These are phyloP conservation scores for Apiospora sp. DNA, from an alignment of 2,329 filamentous ascomycete genomes.

Conservation along the genomic window DNA sequence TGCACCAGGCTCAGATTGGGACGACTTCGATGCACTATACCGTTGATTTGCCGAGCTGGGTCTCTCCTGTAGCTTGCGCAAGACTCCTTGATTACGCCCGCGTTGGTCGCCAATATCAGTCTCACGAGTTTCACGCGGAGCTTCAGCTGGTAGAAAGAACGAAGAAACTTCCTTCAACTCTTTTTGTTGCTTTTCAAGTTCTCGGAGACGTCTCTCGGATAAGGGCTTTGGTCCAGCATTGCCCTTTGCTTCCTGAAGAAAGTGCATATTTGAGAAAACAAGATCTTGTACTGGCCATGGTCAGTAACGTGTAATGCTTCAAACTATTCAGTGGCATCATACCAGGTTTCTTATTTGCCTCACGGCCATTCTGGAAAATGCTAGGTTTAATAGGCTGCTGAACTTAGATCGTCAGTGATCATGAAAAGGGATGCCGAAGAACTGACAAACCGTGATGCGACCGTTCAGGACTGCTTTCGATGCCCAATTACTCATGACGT, in stretches of 20 bases:
- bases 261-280: slow-evolving; percentile 59
- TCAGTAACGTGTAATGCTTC: slow-evolving; percentile 25
- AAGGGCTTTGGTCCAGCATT: slow-evolving; percentile 34
- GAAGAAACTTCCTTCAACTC: slow-evolving; percentile 47
- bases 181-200: slow-evolving; percentile 40
- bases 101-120: neutral
- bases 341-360: slow-evolving; percentile 47
- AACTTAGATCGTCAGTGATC: slow-evolving; percentile 31
- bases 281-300: slow-evolving; percentile 56
- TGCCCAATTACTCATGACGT: slow-evolving; percentile 63
- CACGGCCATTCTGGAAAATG: slow-evolving; percentile 54
- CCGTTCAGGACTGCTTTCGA: slow-evolving; percentile 60
- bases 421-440: neutral
- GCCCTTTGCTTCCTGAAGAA: slow-evolving; percentile 44
- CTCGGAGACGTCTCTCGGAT: slow-evolving; percentile 34
- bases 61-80: neutral
- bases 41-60: slow-evolving; percentile 26
- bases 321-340: slow-evolving; percentile 31
- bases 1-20: neutral
- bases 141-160: slow-evolving; percentile 42
- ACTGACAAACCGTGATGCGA: slow-evolving; percentile 58
- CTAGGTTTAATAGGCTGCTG: slow-evolving; percentile 46
- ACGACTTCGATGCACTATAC: slow-evolving; percentile 4
- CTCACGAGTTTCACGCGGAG: neutral
- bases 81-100: neutral